Conservation (phyloP, 495 filamentous ascomycete genomes). For the Opeltia flavorubescens region DNA sequence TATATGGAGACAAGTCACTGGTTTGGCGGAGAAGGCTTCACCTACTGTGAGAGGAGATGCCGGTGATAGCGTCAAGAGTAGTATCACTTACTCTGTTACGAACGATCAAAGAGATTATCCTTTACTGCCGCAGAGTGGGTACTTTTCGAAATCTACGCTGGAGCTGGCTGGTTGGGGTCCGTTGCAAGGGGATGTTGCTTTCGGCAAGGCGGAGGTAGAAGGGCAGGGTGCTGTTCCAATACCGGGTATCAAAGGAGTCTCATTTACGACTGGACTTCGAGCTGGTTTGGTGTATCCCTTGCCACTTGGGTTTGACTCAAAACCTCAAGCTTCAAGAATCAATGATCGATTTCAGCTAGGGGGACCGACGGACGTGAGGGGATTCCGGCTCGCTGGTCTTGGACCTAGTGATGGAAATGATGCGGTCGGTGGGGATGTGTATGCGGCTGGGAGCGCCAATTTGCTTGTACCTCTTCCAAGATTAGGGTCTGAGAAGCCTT, state of each 20-base stretch:
- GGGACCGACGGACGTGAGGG: constrained; percentile 85
- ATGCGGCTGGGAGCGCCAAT: constrained; percentile 73
- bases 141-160: constrained; percentile 56
- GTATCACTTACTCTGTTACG: constrained; percentile 66
- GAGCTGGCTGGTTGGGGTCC: constrained; percentile 81
- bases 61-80: constrained; percentile 82
- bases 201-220: constrained; percentile 78
- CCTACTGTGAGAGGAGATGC: constrained; percentile 70
- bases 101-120: constrained; percentile 67
- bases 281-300: constrained; percentile 52
- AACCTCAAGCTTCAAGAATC: constrained; percentile 52
- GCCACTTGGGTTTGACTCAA: constrained; percentile 34
- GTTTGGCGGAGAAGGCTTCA: constrained; percentile 57
- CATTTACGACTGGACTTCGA: constrained; percentile 47
- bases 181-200: constrained; percentile 76
- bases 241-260: constrained; percentile 60
- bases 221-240: constrained; percentile 59
- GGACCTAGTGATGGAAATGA: constrained; percentile 77
- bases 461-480: constrained; percentile 72
- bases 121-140: constrained; percentile 68
- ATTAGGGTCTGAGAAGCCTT: constrained; percentile 61
- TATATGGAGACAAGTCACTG: constrained; percentile 78
- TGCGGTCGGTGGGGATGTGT: constrained; percentile 81
- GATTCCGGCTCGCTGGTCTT: constrained; percentile 77
- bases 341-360: constrained; percentile 94